Conservation (phyloP, 768 basidiomycete genomes). For the Brasilioporus rufonigricans region DNA sequence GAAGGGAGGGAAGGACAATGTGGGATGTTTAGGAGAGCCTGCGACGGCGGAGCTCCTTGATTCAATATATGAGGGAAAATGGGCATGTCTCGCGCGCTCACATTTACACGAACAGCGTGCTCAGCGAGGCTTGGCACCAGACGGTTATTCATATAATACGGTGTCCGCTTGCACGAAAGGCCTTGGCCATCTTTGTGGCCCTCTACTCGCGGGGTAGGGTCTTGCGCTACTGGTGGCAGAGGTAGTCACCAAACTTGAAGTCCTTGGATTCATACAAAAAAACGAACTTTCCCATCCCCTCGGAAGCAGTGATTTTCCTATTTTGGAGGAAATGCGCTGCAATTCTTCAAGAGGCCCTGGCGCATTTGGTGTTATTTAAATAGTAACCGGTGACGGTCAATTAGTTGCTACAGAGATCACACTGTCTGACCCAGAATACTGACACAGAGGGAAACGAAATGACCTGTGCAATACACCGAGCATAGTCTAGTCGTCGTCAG, state of each 20-base stretch:
- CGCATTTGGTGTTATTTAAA: too few species aligned
- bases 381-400: too few species aligned
- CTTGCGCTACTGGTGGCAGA: constrained; percentile 6
- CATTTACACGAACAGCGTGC: neutral
- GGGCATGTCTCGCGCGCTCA: neutral
- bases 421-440: too few species aligned
- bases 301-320: neutral
- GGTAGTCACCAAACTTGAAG: neutral
- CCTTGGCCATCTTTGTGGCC: constrained; percentile 28
- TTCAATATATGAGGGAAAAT: too few species aligned
- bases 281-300: neutral
- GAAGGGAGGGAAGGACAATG: too few species aligned
- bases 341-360: too few species aligned
- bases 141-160: neutral
- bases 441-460: too few species aligned
- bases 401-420: too few species aligned
- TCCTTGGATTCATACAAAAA: too few species aligned
- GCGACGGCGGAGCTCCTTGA: neutral
- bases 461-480: too few species aligned
- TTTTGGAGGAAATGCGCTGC: neutral
- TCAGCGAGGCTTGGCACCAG: neutral
- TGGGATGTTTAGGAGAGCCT: neutral
- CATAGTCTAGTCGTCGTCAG: too few species aligned
- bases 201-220: constrained; percentile 19
- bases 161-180: constrained; percentile 10